Evolutionary conservation across 1,284 basidiomycete genomes (phyloP).

Genomic region (Tylopilus orsonianus): DNA sequence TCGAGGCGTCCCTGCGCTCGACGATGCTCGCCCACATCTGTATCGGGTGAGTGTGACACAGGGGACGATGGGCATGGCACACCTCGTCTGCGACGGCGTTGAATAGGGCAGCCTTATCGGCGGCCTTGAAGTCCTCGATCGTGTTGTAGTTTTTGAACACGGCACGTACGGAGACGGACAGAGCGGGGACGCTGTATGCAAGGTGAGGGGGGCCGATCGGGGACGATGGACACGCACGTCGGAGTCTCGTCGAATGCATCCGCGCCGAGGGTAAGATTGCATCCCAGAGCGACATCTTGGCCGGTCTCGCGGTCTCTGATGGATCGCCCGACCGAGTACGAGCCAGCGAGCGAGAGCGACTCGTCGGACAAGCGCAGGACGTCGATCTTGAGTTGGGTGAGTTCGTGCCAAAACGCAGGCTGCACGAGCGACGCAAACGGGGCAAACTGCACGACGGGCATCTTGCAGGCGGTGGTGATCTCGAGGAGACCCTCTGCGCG

Average conservation of each 20-base stretch:
- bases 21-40: constrained; percentile 68
- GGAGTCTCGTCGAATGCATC: constrained; percentile 53
- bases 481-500: neutral
- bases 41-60: neutral
- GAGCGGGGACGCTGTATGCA: constrained; percentile 38
- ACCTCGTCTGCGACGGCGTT: constrained; percentile 67
- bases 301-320: constrained; percentile 76
- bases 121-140: constrained; percentile 91
- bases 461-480: constrained; percentile 18
- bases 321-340: constrained; percentile 71
- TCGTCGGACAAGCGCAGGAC: constrained; percentile 83
- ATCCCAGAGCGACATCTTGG: constrained; percentile 59
- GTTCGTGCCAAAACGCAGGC: constrained; percentile 91
- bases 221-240: constrained; percentile 37
- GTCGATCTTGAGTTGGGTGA: constrained; percentile 90
- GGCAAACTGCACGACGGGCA: constrained; percentile 79
- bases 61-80: constrained; percentile 9
- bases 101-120: constrained; percentile 86
- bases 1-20: constrained; percentile 47
- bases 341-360: constrained; percentile 61
- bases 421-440: constrained; percentile 87
- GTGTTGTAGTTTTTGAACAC: constrained; percentile 93
- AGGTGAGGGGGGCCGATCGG: constrained; percentile 13
- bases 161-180: constrained; percentile 53
- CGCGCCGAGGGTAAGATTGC: constrained; percentile 56